phyloP scores from a whole-genome alignment of 225 moss, liverwort and hornwort genomes.

The Rhytidiadelphus loreus region DNA sequence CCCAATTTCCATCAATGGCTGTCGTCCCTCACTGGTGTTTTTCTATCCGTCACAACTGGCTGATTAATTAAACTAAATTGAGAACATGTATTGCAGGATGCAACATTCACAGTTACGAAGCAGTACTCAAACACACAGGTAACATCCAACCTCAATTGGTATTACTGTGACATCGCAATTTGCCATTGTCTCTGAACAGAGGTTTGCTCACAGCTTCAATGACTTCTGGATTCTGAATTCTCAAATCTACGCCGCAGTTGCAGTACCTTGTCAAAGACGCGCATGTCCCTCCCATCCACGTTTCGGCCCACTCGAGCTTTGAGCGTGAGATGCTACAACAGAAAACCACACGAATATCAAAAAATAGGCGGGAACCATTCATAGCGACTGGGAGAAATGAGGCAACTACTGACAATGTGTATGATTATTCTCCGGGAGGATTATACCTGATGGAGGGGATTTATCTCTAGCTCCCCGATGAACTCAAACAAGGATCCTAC shows the following conservation, averaged over 20 bases:
- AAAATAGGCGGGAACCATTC: background rate
- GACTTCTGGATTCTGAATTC: background rate
- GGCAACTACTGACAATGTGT: too few relatives aligned
- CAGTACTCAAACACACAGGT: background rate
- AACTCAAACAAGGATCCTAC: slow-evolving; percentile 62
- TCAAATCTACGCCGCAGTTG: slow-evolving; percentile 60
- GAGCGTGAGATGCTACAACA: slow-evolving; percentile 33
- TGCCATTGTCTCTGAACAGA: background rate
- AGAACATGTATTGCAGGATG: background rate
- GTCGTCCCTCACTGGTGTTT: background rate
- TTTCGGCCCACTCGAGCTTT: slow-evolving; percentile 71
- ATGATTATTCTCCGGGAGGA: background rate
- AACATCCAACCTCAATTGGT: background rate
- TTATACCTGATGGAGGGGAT: slow-evolving; percentile 26
- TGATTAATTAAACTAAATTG: background rate
- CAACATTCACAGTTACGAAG: background rate
- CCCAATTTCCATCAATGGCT: background rate
- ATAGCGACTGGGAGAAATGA: background rate
- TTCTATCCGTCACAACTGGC: too few relatives aligned
- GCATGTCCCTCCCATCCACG: slow-evolving; percentile 66
- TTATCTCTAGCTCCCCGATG: slow-evolving; percentile 53
- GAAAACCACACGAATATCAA: background rate
- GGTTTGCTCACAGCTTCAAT: background rate
- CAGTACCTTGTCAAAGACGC: slow-evolving; percentile 51
- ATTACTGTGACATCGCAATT: background rate